These are phyloP conservation scores for Nicotiana undulata DNA, from an alignment of 257 asterid species.

Conservation along the genomic window DNA sequence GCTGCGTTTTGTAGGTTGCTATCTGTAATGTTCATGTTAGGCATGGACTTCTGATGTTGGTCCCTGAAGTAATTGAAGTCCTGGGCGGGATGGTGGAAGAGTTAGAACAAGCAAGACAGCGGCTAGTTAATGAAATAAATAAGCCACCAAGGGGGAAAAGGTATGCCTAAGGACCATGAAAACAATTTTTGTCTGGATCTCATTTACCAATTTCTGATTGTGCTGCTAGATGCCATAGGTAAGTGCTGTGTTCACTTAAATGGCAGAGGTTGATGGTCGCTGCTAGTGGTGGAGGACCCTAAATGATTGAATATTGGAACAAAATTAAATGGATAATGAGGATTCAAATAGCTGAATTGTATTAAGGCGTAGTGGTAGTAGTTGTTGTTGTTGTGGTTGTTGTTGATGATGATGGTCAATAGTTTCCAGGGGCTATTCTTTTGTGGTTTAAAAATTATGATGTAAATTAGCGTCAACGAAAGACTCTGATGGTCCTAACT, in stretches of 20 bases:
- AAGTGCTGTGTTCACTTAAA: not conserved
- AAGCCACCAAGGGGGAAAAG: constrained; percentile 96
- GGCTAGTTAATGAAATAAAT: constrained; percentile 76
- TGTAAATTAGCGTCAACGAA: not conserved
- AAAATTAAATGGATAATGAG: not conserved
- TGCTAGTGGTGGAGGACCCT: not conserved
- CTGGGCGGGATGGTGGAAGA: constrained; percentile 84
- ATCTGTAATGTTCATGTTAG: constrained; percentile 72
- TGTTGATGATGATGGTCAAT: not conserved
- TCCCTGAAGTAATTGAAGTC: constrained; percentile 79
- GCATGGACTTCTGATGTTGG: constrained; percentile 83
- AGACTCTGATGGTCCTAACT: not conserved
- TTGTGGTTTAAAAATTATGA: no score
- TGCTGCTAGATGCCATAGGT: not conserved
- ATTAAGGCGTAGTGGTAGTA: not conserved
- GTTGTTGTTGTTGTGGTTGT: no score
- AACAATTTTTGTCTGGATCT: not conserved
- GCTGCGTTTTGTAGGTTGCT: constrained; percentile 44
- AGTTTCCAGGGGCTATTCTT: not conserved
- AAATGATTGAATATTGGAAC: not conserved
- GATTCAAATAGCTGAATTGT: not conserved
- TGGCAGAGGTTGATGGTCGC: not conserved
- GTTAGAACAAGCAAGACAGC: constrained; percentile 74
- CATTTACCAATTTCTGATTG: not conserved
- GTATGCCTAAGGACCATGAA: constrained; percentile 21